phyloP scores from a whole-genome alignment of 2,329 filamentous ascomycete species.

The Chaetoscypha palmicola region DNA sequence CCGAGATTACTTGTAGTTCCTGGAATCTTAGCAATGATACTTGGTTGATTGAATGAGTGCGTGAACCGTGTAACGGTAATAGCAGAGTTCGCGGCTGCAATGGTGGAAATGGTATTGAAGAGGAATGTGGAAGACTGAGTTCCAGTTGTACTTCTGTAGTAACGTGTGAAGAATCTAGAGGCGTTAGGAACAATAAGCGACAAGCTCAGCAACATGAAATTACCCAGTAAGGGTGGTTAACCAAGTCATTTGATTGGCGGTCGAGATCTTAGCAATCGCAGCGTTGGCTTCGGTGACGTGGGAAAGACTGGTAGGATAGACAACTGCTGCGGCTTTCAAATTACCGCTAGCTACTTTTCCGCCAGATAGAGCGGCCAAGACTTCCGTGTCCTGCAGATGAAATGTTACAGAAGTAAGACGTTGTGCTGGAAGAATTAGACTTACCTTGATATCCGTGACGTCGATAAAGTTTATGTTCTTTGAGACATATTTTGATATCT shows the following conservation, averaged over 20 bases:
- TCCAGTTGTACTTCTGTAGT: constrained; percentile 9
- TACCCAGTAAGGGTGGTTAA: constrained; percentile 10
- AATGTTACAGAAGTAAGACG: neutral
- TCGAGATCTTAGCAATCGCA: constrained; percentile 6
- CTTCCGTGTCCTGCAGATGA: neutral
- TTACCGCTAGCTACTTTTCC: neutral
- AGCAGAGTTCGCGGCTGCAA: constrained; percentile 6
- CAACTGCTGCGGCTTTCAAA: neutral
- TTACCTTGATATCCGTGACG: constrained; percentile 14
- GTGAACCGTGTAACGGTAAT: constrained; percentile 8
- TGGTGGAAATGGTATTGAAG: constrained; percentile 3
- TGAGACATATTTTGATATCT: constrained; percentile 11
- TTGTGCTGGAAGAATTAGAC: neutral
- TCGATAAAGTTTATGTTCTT: constrained; percentile 17
- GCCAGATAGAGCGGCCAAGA: neutral
- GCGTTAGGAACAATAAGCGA: neutral
- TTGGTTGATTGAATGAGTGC: constrained; percentile 9
- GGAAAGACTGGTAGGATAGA: constrained; percentile 9
- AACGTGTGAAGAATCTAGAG: constrained; percentile 7
- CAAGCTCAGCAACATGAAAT: neutral
- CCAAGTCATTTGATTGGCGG: constrained; percentile 1
- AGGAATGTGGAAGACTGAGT: constrained; percentile 7
- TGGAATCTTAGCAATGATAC: constrained; percentile 13
- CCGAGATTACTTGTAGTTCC: constrained; percentile 8
- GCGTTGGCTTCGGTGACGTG: constrained; percentile 6